These are phyloP conservation scores for Tolypocladium guangdongense DNA, from an alignment of 2,329 filamentous ascomycete species.

Conservation along the genomic window DNA sequence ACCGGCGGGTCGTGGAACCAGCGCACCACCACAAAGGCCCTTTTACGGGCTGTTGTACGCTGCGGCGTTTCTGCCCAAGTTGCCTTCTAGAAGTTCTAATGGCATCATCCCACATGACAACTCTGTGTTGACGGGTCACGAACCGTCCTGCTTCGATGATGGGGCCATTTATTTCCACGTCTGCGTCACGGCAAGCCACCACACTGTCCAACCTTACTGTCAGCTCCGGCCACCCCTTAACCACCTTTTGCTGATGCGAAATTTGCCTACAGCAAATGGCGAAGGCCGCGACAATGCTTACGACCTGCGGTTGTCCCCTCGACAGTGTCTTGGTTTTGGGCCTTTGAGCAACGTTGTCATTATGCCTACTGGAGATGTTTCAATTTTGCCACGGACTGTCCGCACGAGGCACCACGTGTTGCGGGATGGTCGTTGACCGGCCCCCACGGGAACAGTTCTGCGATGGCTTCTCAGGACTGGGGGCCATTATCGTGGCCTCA, in stretches of 20 bases:
- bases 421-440: no score
- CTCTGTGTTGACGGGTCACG: background rate
- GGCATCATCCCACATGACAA: background rate
- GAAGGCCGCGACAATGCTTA: background rate
- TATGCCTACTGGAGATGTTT: background rate
- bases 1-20: background rate
- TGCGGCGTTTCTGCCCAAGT: background rate
- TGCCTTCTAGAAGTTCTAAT: background rate
- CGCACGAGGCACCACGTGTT: background rate
- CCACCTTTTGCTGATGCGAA: background rate
- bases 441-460: background rate
- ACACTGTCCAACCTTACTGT: background rate
- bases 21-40: background rate
- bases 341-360: background rate
- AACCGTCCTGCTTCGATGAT: background rate
- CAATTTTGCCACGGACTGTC: background rate
- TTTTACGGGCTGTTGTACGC: background rate
- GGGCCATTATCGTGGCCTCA: background rate
- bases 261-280: background rate
- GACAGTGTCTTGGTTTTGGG: background rate
- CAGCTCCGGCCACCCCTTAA: background rate
- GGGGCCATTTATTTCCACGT: no score
- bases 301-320: background rate
- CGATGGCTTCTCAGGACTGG: background rate
- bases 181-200: constrained; percentile 1